Percentiles rank a stretch among this genome's conserved stretches.
Conservation (phyloP, 306 rosid species). For the Canavalia ensiformis region DNA sequence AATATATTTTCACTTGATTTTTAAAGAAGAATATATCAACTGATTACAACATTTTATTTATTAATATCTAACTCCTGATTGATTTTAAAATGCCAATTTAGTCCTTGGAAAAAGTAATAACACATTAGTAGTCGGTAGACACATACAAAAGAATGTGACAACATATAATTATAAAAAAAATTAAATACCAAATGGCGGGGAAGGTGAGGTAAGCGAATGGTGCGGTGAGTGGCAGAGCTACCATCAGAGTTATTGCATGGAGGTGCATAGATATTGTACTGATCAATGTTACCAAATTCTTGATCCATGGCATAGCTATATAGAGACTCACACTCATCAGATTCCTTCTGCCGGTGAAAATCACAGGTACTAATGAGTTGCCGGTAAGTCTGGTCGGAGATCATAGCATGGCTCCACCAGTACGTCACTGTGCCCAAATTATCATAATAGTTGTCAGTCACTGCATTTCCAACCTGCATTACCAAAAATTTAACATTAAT, state of each 20-base stretch:
- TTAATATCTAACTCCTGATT: no score
- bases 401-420: slow-evolving; percentile 99
- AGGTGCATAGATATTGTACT: slow-evolving; percentile 94
- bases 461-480: slow-evolving; percentile 95
- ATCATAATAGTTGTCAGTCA: slow-evolving; percentile 92
- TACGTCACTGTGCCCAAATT: slow-evolving; percentile 93
- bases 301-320: slow-evolving; percentile 94
- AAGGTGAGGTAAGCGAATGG: slow-evolving; percentile 83
- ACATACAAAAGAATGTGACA: not conserved
- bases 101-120: no score
- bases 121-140: no score
- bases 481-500: not conserved
- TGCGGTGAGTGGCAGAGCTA: slow-evolving; percentile 56
- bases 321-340: slow-evolving; percentile 81
- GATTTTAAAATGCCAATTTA: no score
- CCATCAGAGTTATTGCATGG: slow-evolving; percentile 91
- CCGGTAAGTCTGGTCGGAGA: slow-evolving; percentile 85
- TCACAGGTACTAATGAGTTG: slow-evolving; percentile 84
- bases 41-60: not conserved
- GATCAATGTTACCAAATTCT: slow-evolving; percentile 95
- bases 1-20: not conserved
- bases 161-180: not conserved
- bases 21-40: not conserved
- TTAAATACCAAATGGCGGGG: slow-evolving; percentile 67
- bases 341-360: slow-evolving; percentile 79